Conservation (phyloP, 345 rosid genomes). For the Eucalyptus tenuipes region DNA sequence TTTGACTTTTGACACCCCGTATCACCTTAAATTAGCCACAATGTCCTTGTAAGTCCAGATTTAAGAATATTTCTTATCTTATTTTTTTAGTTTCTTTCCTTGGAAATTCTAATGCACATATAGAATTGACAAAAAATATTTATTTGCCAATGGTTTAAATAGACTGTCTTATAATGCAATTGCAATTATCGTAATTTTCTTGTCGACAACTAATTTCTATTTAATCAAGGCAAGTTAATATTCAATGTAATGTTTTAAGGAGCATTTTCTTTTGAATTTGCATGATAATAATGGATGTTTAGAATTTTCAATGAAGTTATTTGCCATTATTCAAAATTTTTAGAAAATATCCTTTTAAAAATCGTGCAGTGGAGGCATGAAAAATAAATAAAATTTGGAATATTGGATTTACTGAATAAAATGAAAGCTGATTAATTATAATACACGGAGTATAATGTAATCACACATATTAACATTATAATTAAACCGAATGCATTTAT, state of each 20-base stretch:
- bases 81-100: neutral
- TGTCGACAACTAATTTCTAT: neutral
- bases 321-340: neutral
- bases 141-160: neutral
- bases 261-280: neutral
- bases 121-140: neutral
- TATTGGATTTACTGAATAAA: neutral
- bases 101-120: neutral
- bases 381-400: too few species aligned
- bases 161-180: neutral
- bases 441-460: neutral
- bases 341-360: too few species aligned
- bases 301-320: neutral
- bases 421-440: too few species aligned
- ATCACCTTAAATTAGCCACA: neutral
- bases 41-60: neutral
- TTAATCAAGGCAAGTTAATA: neutral
- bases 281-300: neutral
- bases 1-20: neutral
- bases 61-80: too few species aligned
- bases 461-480: neutral
- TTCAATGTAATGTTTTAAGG: neutral
- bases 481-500: too few species aligned
- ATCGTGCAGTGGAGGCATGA: neutral
- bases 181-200: neutral